These are phyloP conservation scores for Wickerhamiella bombiphila DNA, from an alignment of 805 yeast species.

Conservation along the genomic window DNA sequence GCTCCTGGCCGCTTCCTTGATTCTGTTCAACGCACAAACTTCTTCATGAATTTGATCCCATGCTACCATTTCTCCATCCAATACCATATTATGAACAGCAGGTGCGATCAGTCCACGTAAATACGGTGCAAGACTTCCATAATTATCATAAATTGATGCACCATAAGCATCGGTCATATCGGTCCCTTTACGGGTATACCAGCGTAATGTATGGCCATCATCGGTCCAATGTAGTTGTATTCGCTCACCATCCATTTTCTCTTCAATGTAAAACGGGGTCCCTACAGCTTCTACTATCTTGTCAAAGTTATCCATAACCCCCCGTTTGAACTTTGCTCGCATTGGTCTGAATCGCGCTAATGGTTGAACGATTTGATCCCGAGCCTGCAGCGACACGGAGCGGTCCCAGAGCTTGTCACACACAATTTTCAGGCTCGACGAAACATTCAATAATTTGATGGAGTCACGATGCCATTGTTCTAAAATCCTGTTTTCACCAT, in stretches of 20 bases:
- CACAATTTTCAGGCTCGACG: constrained; percentile 46
- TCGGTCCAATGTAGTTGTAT: constrained; percentile 57
- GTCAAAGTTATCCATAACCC: constrained; percentile 37
- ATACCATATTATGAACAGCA: constrained; percentile 27
- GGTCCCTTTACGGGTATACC: constrained; percentile 50
- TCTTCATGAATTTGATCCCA: constrained; percentile 43
- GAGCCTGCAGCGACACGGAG: constrained; percentile 27
- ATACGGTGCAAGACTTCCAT: constrained; percentile 43
- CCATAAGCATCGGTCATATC: constrained; percentile 69
- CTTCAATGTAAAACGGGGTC: constrained; percentile 55
- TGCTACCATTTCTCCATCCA: constrained; percentile 93
- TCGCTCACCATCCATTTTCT: constrained; percentile 89
- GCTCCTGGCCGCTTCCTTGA: constrained; percentile 46
- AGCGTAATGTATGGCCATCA: constrained; percentile 31
- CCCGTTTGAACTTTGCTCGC: constrained; percentile 42
- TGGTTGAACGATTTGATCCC: constrained; percentile 31
- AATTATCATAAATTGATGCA: constrained; percentile 22
- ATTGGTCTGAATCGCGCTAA: constrained; percentile 62
- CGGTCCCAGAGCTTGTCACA: constrained; percentile 46
- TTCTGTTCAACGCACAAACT: constrained; percentile 66
- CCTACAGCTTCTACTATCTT: constrained; percentile 26
- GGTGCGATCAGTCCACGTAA: constrained; percentile 25
- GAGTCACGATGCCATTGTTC: constrained; percentile 71
- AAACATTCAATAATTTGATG: constrained; percentile 43
- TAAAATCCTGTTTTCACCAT: constrained; percentile 45